Percentiles rank a stretch among this genome's conserved stretches.
phyloP scores from a whole-genome alignment of 371 early-diverging fungal species.

The Mucor circinelloides region DNA sequence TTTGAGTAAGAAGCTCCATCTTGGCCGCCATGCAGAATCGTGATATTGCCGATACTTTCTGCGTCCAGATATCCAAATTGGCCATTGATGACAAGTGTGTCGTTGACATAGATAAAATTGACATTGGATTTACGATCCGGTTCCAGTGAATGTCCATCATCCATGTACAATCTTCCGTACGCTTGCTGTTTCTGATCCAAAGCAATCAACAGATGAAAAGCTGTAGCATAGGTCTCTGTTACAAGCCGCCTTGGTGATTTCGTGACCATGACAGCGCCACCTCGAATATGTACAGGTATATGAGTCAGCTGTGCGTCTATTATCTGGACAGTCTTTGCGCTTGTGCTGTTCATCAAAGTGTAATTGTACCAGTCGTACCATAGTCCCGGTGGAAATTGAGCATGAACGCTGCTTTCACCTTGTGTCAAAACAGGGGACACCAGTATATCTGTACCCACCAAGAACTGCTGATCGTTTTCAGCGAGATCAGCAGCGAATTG shows the following conservation, averaged over 20 bases:
- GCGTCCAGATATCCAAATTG: conserved; percentile 8
- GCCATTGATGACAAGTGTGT: conserved; percentile 1
- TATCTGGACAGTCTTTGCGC: conserved; percentile 1
- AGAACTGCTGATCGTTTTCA: conserved; percentile 31
- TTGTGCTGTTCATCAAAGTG: background rate
- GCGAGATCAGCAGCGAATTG: conserved; percentile 9
- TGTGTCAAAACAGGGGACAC: conserved; percentile 56
- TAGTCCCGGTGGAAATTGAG: conserved; percentile 52
- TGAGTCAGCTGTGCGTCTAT: conserved; percentile 43
- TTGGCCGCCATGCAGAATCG: background rate
- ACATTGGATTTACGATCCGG: background rate
- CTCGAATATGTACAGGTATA: conserved; percentile 50
- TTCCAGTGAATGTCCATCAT: conserved; percentile 15
- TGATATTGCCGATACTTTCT: background rate
- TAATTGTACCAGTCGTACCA: conserved; percentile 58
- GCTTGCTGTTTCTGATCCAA: conserved; percentile 45
- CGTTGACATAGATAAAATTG: conserved; percentile 5
- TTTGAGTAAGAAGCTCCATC: background rate
- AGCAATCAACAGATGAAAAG: conserved; percentile 52
- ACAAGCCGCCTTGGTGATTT: conserved; percentile 49
- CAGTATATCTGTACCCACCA: conserved; percentile 48
- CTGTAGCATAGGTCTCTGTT: conserved; percentile 36
- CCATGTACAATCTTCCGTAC: conserved; percentile 52
- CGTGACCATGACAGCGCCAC: conserved; percentile 45
- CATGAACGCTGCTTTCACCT: conserved; percentile 40